These are phyloP conservation scores for Epichloe uncinata DNA, from an alignment of 2,329 filamentous ascomycete genomes.

Conservation along the genomic window DNA sequence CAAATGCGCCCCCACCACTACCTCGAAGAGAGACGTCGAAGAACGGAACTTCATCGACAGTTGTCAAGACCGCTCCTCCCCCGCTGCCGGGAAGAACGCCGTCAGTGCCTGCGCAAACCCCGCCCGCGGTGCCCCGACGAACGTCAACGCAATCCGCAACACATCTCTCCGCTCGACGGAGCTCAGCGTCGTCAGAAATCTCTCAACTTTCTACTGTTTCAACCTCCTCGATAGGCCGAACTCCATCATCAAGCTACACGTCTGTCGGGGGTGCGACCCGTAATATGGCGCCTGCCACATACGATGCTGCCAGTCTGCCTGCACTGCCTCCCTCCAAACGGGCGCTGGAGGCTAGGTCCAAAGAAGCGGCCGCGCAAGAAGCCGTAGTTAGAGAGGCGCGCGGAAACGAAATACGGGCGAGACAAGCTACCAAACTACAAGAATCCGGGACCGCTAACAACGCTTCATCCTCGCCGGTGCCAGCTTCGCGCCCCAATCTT, in stretches of 20 bases:
- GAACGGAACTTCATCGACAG: background rate
- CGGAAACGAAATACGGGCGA: slow-evolving; percentile 5
- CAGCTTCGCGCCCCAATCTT: slow-evolving; percentile 24
- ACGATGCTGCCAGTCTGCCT: slow-evolving; percentile 43
- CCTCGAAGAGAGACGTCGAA: slow-evolving; percentile 18
- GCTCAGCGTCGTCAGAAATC: slow-evolving; percentile 44
- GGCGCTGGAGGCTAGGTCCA: slow-evolving; percentile 36
- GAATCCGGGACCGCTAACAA: slow-evolving; percentile 16
- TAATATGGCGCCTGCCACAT: slow-evolving; percentile 38
- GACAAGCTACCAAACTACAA: slow-evolving; percentile 3
- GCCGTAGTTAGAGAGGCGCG: slow-evolving; percentile 1
- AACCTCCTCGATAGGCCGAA: slow-evolving; percentile 33
- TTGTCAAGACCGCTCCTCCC: slow-evolving; percentile 17
- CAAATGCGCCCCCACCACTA: slow-evolving; percentile 21
- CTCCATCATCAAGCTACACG: slow-evolving; percentile 33
- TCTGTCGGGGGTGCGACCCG: slow-evolving; percentile 30
- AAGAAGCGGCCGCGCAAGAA: slow-evolving; percentile 12
- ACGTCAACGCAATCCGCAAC: slow-evolving; percentile 27
- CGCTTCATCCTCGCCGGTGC: slow-evolving; percentile 7
- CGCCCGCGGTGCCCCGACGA: slow-evolving; percentile 37
- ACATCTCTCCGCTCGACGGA: slow-evolving; percentile 30
- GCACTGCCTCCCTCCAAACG: slow-evolving; percentile 41
- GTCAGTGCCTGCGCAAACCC: slow-evolving; percentile 23
- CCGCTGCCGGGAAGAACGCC: slow-evolving; percentile 19
- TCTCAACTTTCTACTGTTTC: slow-evolving; percentile 43